Conservation (phyloP, 139 green algal species). For the Coccomyxa sp. region DNA sequence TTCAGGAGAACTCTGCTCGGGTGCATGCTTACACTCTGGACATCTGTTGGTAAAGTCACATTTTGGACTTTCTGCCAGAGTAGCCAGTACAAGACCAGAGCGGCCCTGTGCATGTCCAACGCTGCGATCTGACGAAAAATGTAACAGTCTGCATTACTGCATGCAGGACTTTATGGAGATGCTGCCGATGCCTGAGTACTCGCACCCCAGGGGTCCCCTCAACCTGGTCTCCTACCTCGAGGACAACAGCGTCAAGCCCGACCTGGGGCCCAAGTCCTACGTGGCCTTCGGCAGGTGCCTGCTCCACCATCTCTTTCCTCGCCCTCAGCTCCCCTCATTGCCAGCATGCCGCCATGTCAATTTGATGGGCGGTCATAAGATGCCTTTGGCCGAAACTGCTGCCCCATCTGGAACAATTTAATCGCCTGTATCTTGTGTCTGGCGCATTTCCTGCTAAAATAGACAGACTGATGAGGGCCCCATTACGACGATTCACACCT, state of each 20-base stretch:
- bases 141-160: background rate
- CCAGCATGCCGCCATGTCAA: background rate
- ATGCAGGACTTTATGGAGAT: conserved; percentile 46
- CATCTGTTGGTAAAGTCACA: background rate
- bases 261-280: conserved; percentile 70
- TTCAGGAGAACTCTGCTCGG: background rate
- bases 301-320: background rate
- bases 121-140: background rate
- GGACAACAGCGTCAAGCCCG: conserved; percentile 26
- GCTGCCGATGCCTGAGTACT: conserved; percentile 47
- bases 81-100: background rate
- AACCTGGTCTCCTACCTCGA: conserved; percentile 46
- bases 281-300: conserved; percentile 45
- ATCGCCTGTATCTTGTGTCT: too few relatives aligned
- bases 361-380: background rate
- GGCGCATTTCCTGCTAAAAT: too few relatives aligned
- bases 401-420: background rate
- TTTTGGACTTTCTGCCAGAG: background rate
- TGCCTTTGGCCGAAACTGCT: too few relatives aligned
- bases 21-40: background rate
- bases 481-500: too few relatives aligned
- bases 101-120: background rate
- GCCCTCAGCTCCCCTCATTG: background rate
- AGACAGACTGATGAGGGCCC: too few relatives aligned
- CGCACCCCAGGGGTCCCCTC: conserved; percentile 46